Base-by-base conservation (phyloP, 2,329 filamentous ascomycete species). In the Aspergillus arachidicola region DNA sequence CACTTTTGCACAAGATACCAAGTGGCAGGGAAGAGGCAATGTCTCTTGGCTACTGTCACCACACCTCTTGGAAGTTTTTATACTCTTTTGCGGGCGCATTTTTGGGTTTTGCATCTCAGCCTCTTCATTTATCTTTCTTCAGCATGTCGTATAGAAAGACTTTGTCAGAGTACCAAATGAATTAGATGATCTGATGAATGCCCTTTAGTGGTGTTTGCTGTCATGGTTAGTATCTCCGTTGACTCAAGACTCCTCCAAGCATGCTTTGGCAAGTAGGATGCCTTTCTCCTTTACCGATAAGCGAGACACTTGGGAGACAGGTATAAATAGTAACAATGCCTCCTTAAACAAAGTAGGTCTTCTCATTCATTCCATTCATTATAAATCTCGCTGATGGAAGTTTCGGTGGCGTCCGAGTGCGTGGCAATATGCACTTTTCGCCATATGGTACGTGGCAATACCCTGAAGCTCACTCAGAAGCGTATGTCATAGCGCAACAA, bases 21-120 rank as follows among this genome's bases (percentile, higher is more conserved):
- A n/a, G 54, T 32, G 41, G 28, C 36, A n/a, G 45, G 53, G 21
- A 51, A 50, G 41, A 34, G 9, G 45, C 46, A 34, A 30, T 34
- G 34, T 14, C 46, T 12, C 21, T 32, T 59, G 19, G 28, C 23
- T 53, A 16, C n/a, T 34, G 56, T 59, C 50, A 36, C 30, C 36
- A 21, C n/a, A 50, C 38, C 51, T 41, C 28, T 43, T 58, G 41
- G 53, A 55, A 21, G 26, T 61, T 45, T 34, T 48, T 61, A 60
- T 61, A 62, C 61, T 59, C 45, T 61, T 58, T 67, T 48, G 46
- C 55, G 65, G 45, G 68, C 68, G 66, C 61, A 68, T 68, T 43
- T 63, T n/a, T 66, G 59, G 66, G 62, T 63, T 62, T 64, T 56
- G 61, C 61, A 68, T 62, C 58, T 62, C 58, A 65, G 60, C 60